These are phyloP conservation scores for Triticum aestivum DNA, from an alignment of 176 grass and related monocot species.

Conservation along the genomic window DNA sequence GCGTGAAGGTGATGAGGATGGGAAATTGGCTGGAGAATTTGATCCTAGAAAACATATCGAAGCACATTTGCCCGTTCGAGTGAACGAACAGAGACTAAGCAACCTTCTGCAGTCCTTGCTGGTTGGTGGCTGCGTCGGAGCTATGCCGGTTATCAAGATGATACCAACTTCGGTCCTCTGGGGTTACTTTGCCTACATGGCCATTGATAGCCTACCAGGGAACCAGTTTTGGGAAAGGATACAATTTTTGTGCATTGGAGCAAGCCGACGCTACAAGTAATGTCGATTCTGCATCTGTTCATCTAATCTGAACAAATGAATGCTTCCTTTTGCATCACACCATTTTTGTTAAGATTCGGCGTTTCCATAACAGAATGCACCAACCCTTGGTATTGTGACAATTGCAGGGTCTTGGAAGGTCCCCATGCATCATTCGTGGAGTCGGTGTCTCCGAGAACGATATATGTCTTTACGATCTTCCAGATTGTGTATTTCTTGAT, in stretches of 20 bases:
- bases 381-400: neutral
- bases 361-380: neutral
- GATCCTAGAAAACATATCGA: constrained; percentile 84
- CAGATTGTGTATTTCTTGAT: constrained; percentile 72
- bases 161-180: constrained; percentile 84
- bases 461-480: constrained; percentile 62
- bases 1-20: constrained; percentile 29
- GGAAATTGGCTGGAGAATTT: constrained; percentile 37
- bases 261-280: constrained; percentile 74
- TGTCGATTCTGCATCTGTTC: neutral
- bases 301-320: neutral
- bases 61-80: constrained; percentile 71
- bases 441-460: constrained; percentile 40
- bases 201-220: constrained; percentile 84
- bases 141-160: constrained; percentile 82
- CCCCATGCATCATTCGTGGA: constrained; percentile 80
- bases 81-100: constrained; percentile 87
- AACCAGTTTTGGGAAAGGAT: constrained; percentile 97
- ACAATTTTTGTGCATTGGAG: constrained; percentile 59
- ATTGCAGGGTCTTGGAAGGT: constrained; percentile 70
- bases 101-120: constrained; percentile 82
- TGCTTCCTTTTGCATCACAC: neutral
- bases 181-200: constrained; percentile 98
- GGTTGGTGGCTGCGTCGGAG: constrained; percentile 69
- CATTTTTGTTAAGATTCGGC: no score